Evolutionary conservation across 2,329 filamentous ascomycete genomes (phyloP), one percentile per base, ranked within the genome.

Genomic region (Botrytis elliptica): DNA sequence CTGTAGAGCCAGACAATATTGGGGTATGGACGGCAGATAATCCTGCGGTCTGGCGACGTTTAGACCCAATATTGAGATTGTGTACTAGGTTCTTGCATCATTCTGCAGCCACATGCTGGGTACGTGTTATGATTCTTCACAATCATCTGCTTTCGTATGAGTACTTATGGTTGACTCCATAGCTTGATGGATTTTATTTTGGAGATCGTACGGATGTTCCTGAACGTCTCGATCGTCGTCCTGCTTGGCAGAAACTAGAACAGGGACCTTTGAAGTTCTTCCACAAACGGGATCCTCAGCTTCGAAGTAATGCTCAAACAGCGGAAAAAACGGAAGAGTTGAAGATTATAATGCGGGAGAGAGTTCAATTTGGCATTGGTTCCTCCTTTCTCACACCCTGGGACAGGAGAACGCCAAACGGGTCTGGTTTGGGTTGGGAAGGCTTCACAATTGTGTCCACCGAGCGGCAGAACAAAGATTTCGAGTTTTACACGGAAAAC

Each of bases 181-280:
- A 68, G 65, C 65, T 68, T 29, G 65, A 68, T 55, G 65, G 33
- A 14, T 42, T 68, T 25, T 55, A 55, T 55, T 55, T 68, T 22
- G 65, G 36, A 14, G 9, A 29, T 20, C 33, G 44, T 22, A 68
- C 65, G 1, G 46, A 68, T 29, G 65, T 68, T 38, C 46, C 65
- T 68, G 65, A 68, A 14, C 8, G 9, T 2, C 16, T 68, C 25
- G 65, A 67, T 67, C 65, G 46, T 12, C 46, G 65, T 29, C 33
- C 33, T 10, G 25, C 46, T 16, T 67, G 46, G 65, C 33, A 67
- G 42, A 67, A 67, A 9, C 33, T 55, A 25, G 33, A 55, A 67
- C 65, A 67, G 33, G 65, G 65, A 18, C 46, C 33, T 8, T 67
- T 67, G 46, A 40, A 29, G 25, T 67, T 40, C 38, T 67, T 67